Percentiles rank a stretch among this genome's conserved stretches.
phyloP scores from a whole-genome alignment of 805 yeast species.

The Maudiozyma barnettii region DNA sequence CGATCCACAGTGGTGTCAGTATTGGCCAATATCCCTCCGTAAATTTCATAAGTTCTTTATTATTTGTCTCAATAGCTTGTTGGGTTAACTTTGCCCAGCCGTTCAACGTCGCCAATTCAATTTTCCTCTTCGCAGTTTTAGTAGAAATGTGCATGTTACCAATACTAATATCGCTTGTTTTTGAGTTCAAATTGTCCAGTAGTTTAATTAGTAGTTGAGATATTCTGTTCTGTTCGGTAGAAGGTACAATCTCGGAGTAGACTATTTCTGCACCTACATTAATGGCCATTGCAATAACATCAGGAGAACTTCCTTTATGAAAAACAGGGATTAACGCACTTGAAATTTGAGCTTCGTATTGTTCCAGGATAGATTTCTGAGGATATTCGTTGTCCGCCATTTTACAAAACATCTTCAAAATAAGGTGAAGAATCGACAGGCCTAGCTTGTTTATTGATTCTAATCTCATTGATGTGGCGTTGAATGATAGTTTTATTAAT shows the following conservation, averaged over 20 bases:
- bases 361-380: conserved; percentile 64
- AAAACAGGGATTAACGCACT: conserved; percentile 87
- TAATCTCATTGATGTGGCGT: conserved; percentile 69
- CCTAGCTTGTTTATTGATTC: conserved; percentile 54
- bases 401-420: conserved; percentile 51
- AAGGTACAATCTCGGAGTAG: conserved; percentile 45
- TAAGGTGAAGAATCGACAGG: conserved; percentile 51
- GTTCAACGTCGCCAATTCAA: conserved; percentile 52
- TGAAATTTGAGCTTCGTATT: conserved; percentile 89
- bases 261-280: conserved; percentile 70
- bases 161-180: conserved; percentile 33
- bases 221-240: conserved; percentile 43
- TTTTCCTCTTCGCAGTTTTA: conserved; percentile 38
- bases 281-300: conserved; percentile 67
- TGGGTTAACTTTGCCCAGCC: conserved; percentile 63
- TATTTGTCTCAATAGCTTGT: conserved; percentile 17
- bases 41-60: conserved; percentile 38
- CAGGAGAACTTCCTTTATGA: conserved; percentile 58
- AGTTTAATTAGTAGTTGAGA: conserved; percentile 56
- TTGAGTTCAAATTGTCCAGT: conserved; percentile 42
- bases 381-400: conserved; percentile 65
- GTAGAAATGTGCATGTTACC: conserved; percentile 47
- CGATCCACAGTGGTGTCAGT: conserved; percentile 72
- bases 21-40: conserved; percentile 47
- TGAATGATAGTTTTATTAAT: conserved; percentile 65